These are phyloP conservation scores for Oryza brachyantha DNA, from an alignment of 176 grass and related monocot species.

Conservation along the genomic window DNA sequence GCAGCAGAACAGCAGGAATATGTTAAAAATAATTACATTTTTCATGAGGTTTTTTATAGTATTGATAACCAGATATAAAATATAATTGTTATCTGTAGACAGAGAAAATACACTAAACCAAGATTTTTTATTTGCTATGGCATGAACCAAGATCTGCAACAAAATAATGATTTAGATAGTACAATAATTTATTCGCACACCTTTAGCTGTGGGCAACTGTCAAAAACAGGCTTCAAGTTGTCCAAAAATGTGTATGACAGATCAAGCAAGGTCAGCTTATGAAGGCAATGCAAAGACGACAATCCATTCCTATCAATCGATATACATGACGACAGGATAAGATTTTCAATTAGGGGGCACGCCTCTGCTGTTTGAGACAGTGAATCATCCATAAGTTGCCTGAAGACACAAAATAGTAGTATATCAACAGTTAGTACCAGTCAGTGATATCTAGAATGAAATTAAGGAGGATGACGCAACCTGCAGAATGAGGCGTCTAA, in stretches of 20 bases:
- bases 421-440: conserved; percentile 14
- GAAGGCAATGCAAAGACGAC: conserved; percentile 80
- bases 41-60: not conserved
- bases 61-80: not conserved
- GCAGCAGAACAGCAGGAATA: not conserved
- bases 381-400: conserved; percentile 80
- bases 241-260: conserved; percentile 96
- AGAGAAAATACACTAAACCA: not conserved
- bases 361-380: conserved; percentile 52
- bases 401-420: conserved; percentile 50
- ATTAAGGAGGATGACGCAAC: conserved; percentile 34
- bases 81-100: too few species aligned
- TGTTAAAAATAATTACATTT: not conserved
- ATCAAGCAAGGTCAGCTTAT: conserved; percentile 72
- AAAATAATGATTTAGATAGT: not conserved
- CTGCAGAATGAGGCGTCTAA: conserved; percentile 99
- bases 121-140: not conserved
- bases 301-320: conserved; percentile 60
- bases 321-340: conserved; percentile 86
- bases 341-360: conserved; percentile 68
- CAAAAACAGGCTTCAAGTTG: conserved; percentile 84
- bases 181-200: conserved; percentile 29
- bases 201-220: conserved; percentile 77
- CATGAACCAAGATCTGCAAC: not conserved
- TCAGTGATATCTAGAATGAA: conserved; percentile 2